These are phyloP conservation scores for Pseudomassariella vexata DNA, from an alignment of 2,329 filamentous ascomycete genomes.

Conservation along the genomic window DNA sequence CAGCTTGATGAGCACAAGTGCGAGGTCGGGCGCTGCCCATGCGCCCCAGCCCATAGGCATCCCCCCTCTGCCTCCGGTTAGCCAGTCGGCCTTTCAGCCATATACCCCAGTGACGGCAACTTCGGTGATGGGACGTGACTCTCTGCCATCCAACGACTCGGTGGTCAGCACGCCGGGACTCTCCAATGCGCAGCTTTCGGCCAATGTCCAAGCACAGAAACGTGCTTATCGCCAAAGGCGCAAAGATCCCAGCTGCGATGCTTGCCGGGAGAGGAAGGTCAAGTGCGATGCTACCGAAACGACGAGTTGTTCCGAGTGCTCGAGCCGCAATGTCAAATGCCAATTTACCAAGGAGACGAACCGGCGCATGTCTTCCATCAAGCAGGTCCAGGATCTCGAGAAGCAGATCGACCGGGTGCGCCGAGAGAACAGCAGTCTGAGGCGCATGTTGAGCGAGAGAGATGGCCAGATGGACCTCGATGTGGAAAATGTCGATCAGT, in stretches of 20 bases:
- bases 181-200: constrained; percentile 30
- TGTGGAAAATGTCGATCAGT: constrained; percentile 40
- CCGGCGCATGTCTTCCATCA: constrained; percentile 96
- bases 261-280: constrained; percentile 80
- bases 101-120: constrained; percentile 45
- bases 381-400: constrained; percentile 96
- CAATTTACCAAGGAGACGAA: constrained; percentile 99
- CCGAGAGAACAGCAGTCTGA: constrained; percentile 71
- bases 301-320: constrained; percentile 94
- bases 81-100: constrained; percentile 40
- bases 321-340: constrained; percentile 92
- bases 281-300: constrained; percentile 97
- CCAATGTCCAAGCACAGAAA: constrained; percentile 70
- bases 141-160: constrained; percentile 54
- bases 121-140: constrained; percentile 52
- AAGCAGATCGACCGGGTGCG: constrained; percentile 79
- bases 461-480: constrained; percentile 46
- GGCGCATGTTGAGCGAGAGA: constrained; percentile 53
- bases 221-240: constrained; percentile 89
- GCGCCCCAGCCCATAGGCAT: constrained; percentile 49
- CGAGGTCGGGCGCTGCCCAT: constrained; percentile 41
- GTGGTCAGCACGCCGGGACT: constrained; percentile 48
- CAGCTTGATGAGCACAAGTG: constrained; percentile 45
- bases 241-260: constrained; percentile 97
- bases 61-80: constrained; percentile 42